Base-by-base conservation (phyloP, 306 rosid genomes). In the Inga leiocalycina region DNA sequence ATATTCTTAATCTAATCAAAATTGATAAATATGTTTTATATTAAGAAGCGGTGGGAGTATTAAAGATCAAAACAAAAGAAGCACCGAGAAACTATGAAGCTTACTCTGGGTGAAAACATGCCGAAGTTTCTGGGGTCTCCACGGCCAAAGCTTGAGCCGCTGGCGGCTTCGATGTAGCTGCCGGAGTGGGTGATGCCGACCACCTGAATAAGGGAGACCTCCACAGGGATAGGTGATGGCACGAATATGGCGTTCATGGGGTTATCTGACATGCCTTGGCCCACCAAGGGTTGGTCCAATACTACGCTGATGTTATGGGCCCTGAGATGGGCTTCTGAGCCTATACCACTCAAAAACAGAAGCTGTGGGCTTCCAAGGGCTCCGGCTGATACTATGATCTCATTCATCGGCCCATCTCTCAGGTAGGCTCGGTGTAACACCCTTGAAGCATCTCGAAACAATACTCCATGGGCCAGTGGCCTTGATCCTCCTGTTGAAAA, bases 341-440 rank as follows among this genome's bases (percentile, higher is more conserved):
- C 97, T 24, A 90, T 81, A 48, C 97, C 97, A 85, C 97, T 92
- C 81, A 92, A 61, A 93, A 88, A 89, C 2, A 90, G 56, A 27
- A 90, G 84, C 52, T 93, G 97, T 84, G 98, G 98, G 84, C 98
- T 93, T 79, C 97, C 98, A 6, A 93, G 80, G 34, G 97, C 93
- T 8, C 98, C 98, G 0, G 98, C 82, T 12, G 98, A 89, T 12
- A 90, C 45, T 0, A 92, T 88, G 27, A 93, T 84, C 88, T 92
- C 98, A 20, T 43, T 87, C n/a, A 8, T 72, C 0, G 79, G 48
- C 81, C 89, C 89, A 0, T 19, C 46, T 4, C 72, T 88, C 1
- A 92, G 79, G 48, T 88, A 89, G 24, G 93, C 93, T 77, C 61
- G 78, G 74, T 91, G 97, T 16, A 20, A 75, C 39, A 0, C 45